Conservation (phyloP, 371 early-diverging fungal species). For the Apophysomyces ossiformis region DNA sequence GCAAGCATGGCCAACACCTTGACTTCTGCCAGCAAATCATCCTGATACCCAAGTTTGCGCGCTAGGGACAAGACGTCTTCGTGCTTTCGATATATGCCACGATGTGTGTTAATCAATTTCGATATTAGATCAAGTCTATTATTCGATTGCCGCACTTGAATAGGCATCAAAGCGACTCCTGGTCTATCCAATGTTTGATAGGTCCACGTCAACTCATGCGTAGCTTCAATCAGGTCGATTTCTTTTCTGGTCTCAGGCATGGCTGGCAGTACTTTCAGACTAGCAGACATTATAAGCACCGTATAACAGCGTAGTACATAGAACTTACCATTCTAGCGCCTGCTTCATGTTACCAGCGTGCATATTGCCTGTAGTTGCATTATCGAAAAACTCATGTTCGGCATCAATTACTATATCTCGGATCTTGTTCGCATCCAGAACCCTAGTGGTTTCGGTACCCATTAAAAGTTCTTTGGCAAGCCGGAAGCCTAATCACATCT, state of each 20-base stretch:
- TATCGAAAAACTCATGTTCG: slow-evolving; percentile 78
- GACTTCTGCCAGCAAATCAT: slow-evolving; percentile 57
- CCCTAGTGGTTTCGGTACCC: slow-evolving; percentile 48
- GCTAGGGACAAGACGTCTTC: slow-evolving; percentile 63
- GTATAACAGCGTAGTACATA: not conserved
- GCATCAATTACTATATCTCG: slow-evolving; percentile 74
- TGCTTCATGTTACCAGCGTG: slow-evolving; percentile 70
- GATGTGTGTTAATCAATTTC: slow-evolving; percentile 57
- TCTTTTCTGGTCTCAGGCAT: slow-evolving; percentile 66
- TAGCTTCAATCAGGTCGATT: slow-evolving; percentile 76
- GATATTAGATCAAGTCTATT: slow-evolving; percentile 71
- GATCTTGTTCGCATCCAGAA: slow-evolving; percentile 56
- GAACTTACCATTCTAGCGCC: slow-evolving; percentile 73
- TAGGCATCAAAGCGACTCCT: slow-evolving; percentile 67
- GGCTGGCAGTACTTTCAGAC: slow-evolving; percentile 68
- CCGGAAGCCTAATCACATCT: slow-evolving; percentile 54
- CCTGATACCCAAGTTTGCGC: slow-evolving; percentile 60
- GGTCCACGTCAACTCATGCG: slow-evolving; percentile 63
- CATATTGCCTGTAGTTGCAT: slow-evolving; percentile 74
- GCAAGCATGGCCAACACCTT: slow-evolving; percentile 61
- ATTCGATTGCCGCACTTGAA: slow-evolving; percentile 71
- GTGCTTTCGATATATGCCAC: slow-evolving; percentile 54
- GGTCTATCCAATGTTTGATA: slow-evolving; percentile 60
- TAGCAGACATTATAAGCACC: slow-evolving; percentile 18
- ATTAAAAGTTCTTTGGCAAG: slow-evolving; percentile 69